Base-by-base conservation (phyloP, 768 basidiomycete species). In the Tricholoma bakamatsutake region DNA sequence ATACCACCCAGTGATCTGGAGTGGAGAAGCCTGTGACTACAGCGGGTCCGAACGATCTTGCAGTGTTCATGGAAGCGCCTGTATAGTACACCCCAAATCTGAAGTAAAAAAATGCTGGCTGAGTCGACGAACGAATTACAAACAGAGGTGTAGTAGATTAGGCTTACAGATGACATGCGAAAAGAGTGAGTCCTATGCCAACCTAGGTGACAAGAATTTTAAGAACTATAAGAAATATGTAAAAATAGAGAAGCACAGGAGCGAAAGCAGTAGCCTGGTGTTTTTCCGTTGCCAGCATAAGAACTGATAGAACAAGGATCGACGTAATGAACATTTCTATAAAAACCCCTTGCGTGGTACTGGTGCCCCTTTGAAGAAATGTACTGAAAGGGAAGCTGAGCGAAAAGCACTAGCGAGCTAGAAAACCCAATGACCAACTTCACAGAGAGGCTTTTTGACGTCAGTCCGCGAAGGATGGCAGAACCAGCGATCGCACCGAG, bases 261-360 rank as follows among this genome's bases (percentile, higher is more conserved):
- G 85, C 85, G 61, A 87, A 84, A 0, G 85, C 81, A 1, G 85
- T 87, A 2, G 75, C 73, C 27, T 73, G 70, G 60, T 86, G 85
- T 67, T 87, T 87, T 68, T 87, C 87, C 13, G 81, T 82, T 4
- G 87, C 86, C 24, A 88, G 66, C 84, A 88, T 87, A 58, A 87
- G 77, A n/a, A 87, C 82, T 5, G 86, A 73, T 12, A 85, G 67
- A 42, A 82, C 78, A 39, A 87, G 73, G 13, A 75, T 73, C 11
- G 80, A 73, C 12, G 85, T 87, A 60, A 81, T 78, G 67, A 87
- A 87, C 78, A 85, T 83, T 65, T 88, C 85, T 57, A 87, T 85
- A 66, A 87, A 87, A 15, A 85, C 76, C 10, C 74, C 84, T 65
- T 87, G 83, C 0, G 81, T 75, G 3, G 66, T 57, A 67, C 77